Conservation (phyloP, 2,329 filamentous ascomycete genomes). For the Seiridium unicorne region DNA sequence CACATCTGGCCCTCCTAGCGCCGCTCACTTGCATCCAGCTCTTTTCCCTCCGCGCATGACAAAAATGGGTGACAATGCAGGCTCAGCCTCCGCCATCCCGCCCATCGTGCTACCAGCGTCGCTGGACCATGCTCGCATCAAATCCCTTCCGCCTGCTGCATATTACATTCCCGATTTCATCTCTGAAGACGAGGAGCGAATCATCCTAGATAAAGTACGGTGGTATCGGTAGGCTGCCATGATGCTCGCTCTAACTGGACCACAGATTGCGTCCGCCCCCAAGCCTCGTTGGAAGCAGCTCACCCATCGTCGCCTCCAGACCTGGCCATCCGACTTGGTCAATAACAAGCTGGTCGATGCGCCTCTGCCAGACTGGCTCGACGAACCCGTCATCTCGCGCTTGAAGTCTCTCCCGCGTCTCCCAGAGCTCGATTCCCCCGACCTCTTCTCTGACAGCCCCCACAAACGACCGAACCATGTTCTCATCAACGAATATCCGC, state of each 20-base stretch:
- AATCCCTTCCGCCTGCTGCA: conserved; percentile 58
- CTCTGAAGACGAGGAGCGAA: conserved; percentile 67
- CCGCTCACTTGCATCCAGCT: neutral
- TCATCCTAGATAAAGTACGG: conserved; percentile 70
- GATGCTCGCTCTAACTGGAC: conserved; percentile 39
- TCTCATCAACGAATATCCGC: conserved; percentile 86
- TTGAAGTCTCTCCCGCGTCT: conserved; percentile 48
- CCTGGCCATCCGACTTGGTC: conserved; percentile 82
- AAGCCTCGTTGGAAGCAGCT: conserved; percentile 83
- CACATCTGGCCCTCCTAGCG: neutral
- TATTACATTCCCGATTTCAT: conserved; percentile 91
- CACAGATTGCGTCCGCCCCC: conserved; percentile 59
- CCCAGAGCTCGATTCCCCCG: conserved; percentile 20
- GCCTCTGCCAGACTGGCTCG: conserved; percentile 74
- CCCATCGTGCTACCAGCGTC: conserved; percentile 37
- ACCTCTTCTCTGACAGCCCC: conserved; percentile 63
- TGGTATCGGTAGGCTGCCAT: conserved; percentile 10
- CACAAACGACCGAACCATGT: conserved; percentile 85
- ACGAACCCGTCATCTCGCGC: conserved; percentile 65
- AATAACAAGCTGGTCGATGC: conserved; percentile 73
- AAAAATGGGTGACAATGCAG: neutral
- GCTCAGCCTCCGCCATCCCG: conserved; percentile 1
- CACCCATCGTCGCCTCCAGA: conserved; percentile 83
- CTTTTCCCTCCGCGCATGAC: neutral
- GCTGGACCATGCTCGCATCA: conserved; percentile 52